Conservation (phyloP, 2,329 filamentous ascomycete species). For the Fusarium chlamydosporum region DNA sequence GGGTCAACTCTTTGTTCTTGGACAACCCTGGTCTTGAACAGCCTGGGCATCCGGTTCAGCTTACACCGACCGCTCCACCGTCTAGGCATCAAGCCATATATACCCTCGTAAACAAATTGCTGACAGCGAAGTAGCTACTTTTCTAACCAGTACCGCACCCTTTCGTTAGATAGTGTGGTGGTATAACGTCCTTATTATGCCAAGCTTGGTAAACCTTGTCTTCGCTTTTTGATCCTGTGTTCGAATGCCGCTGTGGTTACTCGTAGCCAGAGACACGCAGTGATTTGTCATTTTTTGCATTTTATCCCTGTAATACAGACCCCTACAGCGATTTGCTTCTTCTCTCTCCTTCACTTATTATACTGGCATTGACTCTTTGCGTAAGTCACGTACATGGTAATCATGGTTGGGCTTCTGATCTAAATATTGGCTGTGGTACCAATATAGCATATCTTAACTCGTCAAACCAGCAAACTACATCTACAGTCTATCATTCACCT, state of each 20-base stretch:
- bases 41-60: background rate
- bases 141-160: background rate
- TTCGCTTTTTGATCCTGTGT: slow-evolving; percentile 6
- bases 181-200: background rate
- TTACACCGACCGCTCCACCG: background rate
- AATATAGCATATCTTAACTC: no score
- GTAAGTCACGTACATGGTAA: no score
- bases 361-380: no score
- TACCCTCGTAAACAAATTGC: background rate
- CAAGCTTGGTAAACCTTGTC: background rate
- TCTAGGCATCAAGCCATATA: background rate
- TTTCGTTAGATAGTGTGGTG: slow-evolving; percentile 3
- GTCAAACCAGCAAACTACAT: no score
- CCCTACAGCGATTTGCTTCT: no score
- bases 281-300: background rate
- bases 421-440: no score
- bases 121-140: slow-evolving; percentile 15
- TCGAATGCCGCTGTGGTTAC: background rate
- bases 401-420: no score
- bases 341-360: no score
- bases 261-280: no score
- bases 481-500: no score
- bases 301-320: no score
- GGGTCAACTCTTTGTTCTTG: background rate
- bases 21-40: no score